Percentiles rank a stretch among this genome's conserved stretches.
phyloP scores from a whole-genome alignment of 2,329 filamentous ascomycete genomes.

The Helotiales sp. region DNA sequence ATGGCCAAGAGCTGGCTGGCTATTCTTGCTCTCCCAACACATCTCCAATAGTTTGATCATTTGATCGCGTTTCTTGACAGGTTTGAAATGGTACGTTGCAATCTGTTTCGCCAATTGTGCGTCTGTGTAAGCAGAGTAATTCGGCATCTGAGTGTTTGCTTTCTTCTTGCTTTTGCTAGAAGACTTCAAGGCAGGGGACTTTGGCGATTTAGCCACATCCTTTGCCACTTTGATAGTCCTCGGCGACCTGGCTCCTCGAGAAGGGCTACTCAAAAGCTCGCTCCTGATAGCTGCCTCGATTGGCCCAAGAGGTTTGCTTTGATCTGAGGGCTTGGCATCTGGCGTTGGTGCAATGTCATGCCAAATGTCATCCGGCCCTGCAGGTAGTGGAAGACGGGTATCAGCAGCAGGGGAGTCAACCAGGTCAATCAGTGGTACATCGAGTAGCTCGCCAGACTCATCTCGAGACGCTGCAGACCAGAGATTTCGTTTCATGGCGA shows the following conservation, averaged over 20 bases:
- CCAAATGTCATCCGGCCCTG: conserved; percentile 23
- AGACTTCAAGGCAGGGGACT: background rate
- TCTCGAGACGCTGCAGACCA: conserved; percentile 74
- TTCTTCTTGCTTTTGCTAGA: background rate
- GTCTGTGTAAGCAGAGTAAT: conserved; percentile 62
- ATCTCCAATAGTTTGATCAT: conserved; percentile 71
- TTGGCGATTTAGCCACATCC: conserved; percentile 9
- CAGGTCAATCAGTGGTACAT: conserved; percentile 56
- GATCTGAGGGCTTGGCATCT: background rate
- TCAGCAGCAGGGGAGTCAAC: conserved; percentile 37
- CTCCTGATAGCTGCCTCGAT: conserved; percentile 20
- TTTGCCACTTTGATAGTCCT: conserved; percentile 2
- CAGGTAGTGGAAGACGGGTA: conserved; percentile 9
- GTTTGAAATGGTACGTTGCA: conserved; percentile 69
- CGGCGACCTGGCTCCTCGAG: background rate
- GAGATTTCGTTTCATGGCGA: conserved; percentile 43
- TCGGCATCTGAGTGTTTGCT: conserved; percentile 41
- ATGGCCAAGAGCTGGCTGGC: conserved; percentile 27
- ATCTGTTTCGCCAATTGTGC: conserved; percentile 62
- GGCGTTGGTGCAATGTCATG: conserved; percentile 25
- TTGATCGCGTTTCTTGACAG: conserved; percentile 63
- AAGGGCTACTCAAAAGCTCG: conserved; percentile 18
- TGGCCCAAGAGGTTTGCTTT: conserved; percentile 1
- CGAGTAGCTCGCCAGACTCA: conserved; percentile 61
- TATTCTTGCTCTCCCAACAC: conserved; percentile 67